phyloP scores from a whole-genome alignment of 352 stramenopile species.

The Phytophthora multivora region DNA sequence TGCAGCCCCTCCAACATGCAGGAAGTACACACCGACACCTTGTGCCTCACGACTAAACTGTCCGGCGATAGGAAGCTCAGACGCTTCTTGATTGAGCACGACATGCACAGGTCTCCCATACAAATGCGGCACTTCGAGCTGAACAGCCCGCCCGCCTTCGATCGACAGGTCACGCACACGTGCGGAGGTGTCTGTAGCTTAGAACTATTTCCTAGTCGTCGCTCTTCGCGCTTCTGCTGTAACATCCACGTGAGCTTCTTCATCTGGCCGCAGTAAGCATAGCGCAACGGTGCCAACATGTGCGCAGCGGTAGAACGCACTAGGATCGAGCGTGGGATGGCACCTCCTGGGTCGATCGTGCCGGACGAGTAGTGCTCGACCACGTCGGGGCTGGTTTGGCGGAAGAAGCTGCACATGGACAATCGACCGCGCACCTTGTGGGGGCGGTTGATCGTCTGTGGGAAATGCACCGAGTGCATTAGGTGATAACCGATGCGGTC shows the following conservation, averaged over 20 bases:
- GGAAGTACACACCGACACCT: constrained; percentile 27
- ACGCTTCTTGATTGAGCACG: constrained; percentile 46
- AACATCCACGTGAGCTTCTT: constrained; percentile 49
- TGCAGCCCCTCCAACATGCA: constrained; percentile 38
- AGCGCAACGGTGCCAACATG: constrained; percentile 32
- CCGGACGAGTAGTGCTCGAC: constrained; percentile 44
- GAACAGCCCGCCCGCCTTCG: constrained; percentile 28
- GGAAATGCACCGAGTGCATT: constrained; percentile 63
- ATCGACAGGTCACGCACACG: constrained; percentile 33
- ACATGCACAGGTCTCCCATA: constrained; percentile 39
- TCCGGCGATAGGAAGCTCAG: constrained; percentile 35
- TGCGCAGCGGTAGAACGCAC: constrained; percentile 20
- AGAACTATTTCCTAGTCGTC: constrained; percentile 2
- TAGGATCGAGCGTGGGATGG: constrained; percentile 40
- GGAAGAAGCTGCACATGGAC: constrained; percentile 43
- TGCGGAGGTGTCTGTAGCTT: constrained; percentile 7
- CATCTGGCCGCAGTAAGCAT: constrained; percentile 44
- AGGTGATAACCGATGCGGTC: constrained; percentile 65
- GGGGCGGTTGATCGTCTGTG: constrained; percentile 23
- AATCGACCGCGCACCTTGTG: constrained; percentile 34
- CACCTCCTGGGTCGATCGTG: constrained; percentile 39
- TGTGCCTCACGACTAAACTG: constrained; percentile 23
- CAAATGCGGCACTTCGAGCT: constrained; percentile 47
- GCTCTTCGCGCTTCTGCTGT: constrained; percentile 30
- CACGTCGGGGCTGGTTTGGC: constrained; percentile 30